Conservation (phyloP, 2,329 filamentous ascomycete species). For the Beauveria bassiana region DNA sequence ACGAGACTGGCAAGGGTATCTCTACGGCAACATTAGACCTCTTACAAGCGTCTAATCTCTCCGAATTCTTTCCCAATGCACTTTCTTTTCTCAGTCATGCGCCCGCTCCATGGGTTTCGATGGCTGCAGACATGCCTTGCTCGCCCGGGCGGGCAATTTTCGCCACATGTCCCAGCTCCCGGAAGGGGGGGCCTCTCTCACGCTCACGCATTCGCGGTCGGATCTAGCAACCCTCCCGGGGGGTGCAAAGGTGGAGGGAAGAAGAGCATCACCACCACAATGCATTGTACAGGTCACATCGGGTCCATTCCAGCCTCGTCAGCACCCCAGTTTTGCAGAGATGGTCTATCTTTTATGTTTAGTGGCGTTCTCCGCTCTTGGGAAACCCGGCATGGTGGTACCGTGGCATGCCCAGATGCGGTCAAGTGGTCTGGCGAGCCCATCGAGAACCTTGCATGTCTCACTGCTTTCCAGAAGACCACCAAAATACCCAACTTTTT, state of each 20-base stretch:
- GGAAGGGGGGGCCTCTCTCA: no score
- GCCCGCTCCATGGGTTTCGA: not conserved
- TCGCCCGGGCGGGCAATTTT: not conserved
- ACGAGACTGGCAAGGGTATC: not conserved
- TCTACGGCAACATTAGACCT: conserved; percentile 1
- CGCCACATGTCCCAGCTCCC: not conserved
- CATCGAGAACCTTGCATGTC: not conserved
- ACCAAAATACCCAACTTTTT: not conserved
- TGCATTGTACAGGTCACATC: conserved; percentile 9
- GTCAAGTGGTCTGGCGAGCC: not conserved
- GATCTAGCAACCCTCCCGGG: no score
- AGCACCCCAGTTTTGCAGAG: not conserved
- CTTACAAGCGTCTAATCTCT: not conserved
- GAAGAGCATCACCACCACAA: not conserved
- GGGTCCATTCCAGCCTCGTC: conserved; percentile 3
- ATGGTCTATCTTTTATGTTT: no score
- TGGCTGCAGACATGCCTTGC: conserved; percentile 1
- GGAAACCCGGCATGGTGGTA: not conserved
- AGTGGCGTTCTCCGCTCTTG: not conserved
- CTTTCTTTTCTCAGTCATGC: conserved; percentile 4
- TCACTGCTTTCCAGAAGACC: not conserved
- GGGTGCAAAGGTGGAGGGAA: not conserved
- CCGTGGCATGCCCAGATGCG: not conserved
- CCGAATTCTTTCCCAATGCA: not conserved
- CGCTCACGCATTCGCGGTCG: no score